Evolutionary conservation across 2,329 filamentous ascomycete species (phyloP).

Genomic region (Microsporum canis): DNA sequence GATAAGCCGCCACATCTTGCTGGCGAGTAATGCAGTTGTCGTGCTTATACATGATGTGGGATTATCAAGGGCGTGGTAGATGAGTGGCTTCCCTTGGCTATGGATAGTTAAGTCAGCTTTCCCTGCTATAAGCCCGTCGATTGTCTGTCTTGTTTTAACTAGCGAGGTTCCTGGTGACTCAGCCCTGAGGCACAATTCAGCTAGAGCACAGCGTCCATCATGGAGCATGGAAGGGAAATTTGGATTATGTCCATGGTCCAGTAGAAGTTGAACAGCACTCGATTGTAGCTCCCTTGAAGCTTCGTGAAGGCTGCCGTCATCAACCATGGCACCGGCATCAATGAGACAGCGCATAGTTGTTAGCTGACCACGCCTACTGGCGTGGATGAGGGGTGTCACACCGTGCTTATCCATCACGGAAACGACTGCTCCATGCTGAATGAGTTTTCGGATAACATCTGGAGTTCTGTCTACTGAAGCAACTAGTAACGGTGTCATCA

Average conservation of each 20-base stretch:
- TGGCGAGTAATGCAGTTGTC: slow-evolving; percentile 49
- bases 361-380: slow-evolving; percentile 45
- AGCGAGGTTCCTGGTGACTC: slow-evolving; percentile 39
- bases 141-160: slow-evolving; percentile 40
- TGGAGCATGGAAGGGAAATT: slow-evolving; percentile 55
- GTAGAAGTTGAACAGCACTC: slow-evolving; percentile 44
- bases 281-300: slow-evolving; percentile 50
- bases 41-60: slow-evolving; percentile 44
- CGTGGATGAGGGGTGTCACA: slow-evolving; percentile 50
- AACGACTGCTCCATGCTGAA: slow-evolving; percentile 49
- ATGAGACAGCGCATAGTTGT: slow-evolving; percentile 43
- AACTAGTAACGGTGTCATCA: slow-evolving; percentile 48
- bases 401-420: slow-evolving; percentile 47
- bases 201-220: slow-evolving; percentile 51
- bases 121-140: slow-evolving; percentile 48
- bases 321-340: slow-evolving; percentile 44
- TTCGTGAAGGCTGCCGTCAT: slow-evolving; percentile 58
- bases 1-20: slow-evolving; percentile 53
- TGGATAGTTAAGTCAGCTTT: slow-evolving; percentile 32
- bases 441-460: slow-evolving; percentile 47
- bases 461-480: slow-evolving; percentile 46
- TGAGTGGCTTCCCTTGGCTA: slow-evolving; percentile 42
- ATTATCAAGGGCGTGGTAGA: slow-evolving; percentile 49
- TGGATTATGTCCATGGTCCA: slow-evolving; percentile 50
- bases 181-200: slow-evolving; percentile 51